phyloP scores from a whole-genome alignment of 345 rosid species.

The Leavenworthia alabamica region DNA sequence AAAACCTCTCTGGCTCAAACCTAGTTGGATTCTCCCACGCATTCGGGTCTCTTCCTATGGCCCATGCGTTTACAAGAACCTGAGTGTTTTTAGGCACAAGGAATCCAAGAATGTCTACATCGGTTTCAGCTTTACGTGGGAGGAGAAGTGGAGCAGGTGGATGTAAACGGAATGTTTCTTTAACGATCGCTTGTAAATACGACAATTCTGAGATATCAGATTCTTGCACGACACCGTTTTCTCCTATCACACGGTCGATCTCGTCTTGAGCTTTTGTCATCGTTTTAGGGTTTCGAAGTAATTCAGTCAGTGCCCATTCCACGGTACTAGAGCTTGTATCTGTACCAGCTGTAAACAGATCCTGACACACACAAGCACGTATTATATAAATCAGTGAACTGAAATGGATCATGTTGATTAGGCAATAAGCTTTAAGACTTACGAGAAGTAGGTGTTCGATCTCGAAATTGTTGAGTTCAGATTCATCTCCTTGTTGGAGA shows the following conservation, averaged over 20 bases:
- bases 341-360: no score
- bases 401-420: not conserved
- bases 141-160: conserved; percentile 37
- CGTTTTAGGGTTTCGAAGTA: conserved; percentile 9
- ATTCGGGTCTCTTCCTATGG: conserved; percentile 38
- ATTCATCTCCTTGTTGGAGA: no score
- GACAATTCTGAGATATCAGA: conserved; percentile 21
- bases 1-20: no score
- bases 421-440: not conserved
- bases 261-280: conserved; percentile 25
- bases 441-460: no score
- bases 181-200: no score
- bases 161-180: conserved; percentile 45
- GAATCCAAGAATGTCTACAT: conserved; percentile 27
- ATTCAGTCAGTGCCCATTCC: conserved; percentile 33
- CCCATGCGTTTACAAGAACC: conserved; percentile 35
- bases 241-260: conserved; percentile 25
- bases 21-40: no score
- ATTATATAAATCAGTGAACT: not conserved
- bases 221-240: conserved; percentile 29
- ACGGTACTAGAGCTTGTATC: conserved; percentile 36
- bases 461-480: no score
- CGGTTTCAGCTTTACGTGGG: conserved; percentile 27
- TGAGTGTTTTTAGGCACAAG: conserved; percentile 32
- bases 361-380: conserved; percentile 19